These are phyloP conservation scores for Vaccinium darrowii DNA, from an alignment of 148 eudicot genomes.

Conservation along the genomic window DNA sequence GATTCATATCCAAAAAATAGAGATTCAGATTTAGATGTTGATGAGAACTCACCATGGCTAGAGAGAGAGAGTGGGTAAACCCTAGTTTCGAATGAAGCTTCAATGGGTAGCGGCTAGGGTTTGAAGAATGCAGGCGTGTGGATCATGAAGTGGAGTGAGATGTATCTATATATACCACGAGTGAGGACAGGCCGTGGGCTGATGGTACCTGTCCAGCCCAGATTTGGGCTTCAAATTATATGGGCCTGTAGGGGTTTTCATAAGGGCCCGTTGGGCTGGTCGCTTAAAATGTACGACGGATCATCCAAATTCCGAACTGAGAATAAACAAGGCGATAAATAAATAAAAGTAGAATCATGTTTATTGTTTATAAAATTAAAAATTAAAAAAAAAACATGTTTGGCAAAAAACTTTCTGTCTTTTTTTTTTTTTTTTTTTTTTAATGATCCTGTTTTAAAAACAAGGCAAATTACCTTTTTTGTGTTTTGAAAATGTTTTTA, in stretches of 20 bases:
- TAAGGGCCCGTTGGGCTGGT: background rate
- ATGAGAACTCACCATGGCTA: background rate
- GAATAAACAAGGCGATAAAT: too few relatives aligned
- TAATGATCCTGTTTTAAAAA: too few relatives aligned
- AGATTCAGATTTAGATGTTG: background rate
- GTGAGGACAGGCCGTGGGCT: background rate
- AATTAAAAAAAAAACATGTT: too few relatives aligned
- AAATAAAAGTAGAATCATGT: too few relatives aligned
- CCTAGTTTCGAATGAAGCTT: background rate
- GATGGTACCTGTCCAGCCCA: background rate
- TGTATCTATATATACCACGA: background rate
- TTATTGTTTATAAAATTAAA: too few relatives aligned
- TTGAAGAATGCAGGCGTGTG: background rate
- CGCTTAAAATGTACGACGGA: too few relatives aligned
- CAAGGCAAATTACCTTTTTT: too few relatives aligned
- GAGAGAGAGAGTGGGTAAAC: background rate
- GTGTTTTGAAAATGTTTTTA: too few relatives aligned
- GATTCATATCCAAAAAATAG: background rate
- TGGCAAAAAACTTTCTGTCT: too few relatives aligned
- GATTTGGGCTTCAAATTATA: background rate
- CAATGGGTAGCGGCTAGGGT: background rate
- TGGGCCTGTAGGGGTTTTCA: background rate
- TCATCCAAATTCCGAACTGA: too few relatives aligned
- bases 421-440: too few relatives aligned
- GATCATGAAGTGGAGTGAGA: background rate